Evolutionary conservation across 1,139 yeast genomes (phyloP).

Genomic region (Pichia inconspicua): DNA sequence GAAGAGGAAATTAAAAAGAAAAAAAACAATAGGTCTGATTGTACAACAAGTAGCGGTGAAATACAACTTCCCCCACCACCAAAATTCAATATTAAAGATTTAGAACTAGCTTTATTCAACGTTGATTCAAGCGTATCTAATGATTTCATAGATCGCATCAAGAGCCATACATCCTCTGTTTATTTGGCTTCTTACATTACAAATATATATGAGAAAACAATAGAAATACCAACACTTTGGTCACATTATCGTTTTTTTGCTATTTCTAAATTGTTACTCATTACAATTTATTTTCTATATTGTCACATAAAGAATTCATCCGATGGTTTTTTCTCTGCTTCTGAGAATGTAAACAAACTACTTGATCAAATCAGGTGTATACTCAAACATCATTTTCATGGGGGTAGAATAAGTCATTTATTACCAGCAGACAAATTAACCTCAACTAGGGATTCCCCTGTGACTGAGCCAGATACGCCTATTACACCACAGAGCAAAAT

Average conservation of each 20-base stretch:
- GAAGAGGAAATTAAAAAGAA: not conserved
- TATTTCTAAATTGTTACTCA: slow-evolving; percentile 7
- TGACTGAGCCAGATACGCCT: not conserved
- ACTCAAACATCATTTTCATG: slow-evolving; percentile 1
- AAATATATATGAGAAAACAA: slow-evolving; percentile 5
- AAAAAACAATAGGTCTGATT: not conserved
- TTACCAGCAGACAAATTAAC: slow-evolving; percentile 2
- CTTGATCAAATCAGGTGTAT: slow-evolving; percentile 3
- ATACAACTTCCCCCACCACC: not conserved
- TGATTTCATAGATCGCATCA: not conserved
- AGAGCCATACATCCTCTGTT: not conserved
- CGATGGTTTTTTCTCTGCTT: not conserved
- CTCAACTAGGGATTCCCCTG: not conserved
- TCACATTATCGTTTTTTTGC: slow-evolving; percentile 12
- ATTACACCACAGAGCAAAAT: not conserved
- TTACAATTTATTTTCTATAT: slow-evolving; percentile 10
- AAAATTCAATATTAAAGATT: not conserved
- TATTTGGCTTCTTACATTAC: slow-evolving; percentile 5
- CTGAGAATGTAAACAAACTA: slow-evolving; percentile 4
- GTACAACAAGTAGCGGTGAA: not conserved
- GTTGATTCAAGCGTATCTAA: not conserved
- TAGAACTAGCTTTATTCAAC: slow-evolving; percentile 3
- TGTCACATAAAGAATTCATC: slow-evolving; percentile 4
- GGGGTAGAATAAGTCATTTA: slow-evolving; percentile 6
- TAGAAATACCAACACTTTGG: slow-evolving; percentile 4